Evolutionary conservation across 805 yeast species (phyloP).

Genomic region (Hanseniaspora taiwanica): DNA sequence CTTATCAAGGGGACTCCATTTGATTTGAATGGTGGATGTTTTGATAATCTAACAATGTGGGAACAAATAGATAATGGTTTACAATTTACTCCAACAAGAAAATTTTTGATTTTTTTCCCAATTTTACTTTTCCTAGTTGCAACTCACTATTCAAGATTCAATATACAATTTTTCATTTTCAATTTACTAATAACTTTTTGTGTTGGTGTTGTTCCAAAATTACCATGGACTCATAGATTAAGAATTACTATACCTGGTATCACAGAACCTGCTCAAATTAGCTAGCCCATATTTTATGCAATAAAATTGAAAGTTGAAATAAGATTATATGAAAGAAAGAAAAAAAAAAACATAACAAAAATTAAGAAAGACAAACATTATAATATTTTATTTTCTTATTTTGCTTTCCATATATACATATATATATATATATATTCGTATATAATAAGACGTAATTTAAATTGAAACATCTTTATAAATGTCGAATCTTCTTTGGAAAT

Average conservation of each 20-base stretch:
- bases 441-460: too few relatives aligned
- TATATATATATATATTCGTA: background rate
- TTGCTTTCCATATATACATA: background rate
- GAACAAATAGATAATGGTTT: constrained; percentile 93
- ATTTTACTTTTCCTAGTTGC: constrained; percentile 71
- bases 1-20: constrained; percentile 94
- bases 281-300: constrained; percentile 7
- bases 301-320: too few relatives aligned
- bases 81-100: constrained; percentile 92
- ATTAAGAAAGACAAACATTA: too few relatives aligned
- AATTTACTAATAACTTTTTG: constrained; percentile 66
- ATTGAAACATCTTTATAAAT: constrained; percentile 28
- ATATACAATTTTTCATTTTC: constrained; percentile 60
- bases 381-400: too few relatives aligned
- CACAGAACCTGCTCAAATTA: constrained; percentile 27
- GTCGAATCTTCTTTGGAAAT: constrained; percentile 59
- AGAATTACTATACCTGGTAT: constrained; percentile 48
- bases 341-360: too few relatives aligned
- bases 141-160: constrained; percentile 84
- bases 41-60: constrained; percentile 95
- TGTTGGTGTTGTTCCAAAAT: constrained; percentile 80
- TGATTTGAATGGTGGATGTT: constrained; percentile 93
- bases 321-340: too few relatives aligned
- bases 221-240: constrained; percentile 70
- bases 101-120: constrained; percentile 87